Base-by-base conservation (phyloP, 305 asterid genomes). In the Ilex paraguariensis region DNA sequence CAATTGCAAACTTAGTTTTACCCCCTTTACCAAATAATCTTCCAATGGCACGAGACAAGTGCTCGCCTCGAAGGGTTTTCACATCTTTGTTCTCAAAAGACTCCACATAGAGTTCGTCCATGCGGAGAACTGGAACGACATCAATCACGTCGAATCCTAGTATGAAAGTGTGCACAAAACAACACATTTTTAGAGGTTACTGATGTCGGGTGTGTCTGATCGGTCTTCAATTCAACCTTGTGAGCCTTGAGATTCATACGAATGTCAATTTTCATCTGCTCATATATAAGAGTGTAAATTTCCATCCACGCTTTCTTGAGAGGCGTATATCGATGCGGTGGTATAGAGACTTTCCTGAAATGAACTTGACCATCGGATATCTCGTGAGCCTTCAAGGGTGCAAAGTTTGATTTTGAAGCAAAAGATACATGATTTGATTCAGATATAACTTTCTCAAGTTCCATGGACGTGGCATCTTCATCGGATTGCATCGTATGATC, bases 11-110 rank as follows among this genome's bases (percentile, higher is more conserved):
- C 75, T 88, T 91, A 0, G 95, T 88, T 65, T 75, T 81, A 28
- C 97, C 97, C 5, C 93, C 96, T 65, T 91, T 91, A 4, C 97
- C 97, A 0, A 93, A 86, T 60, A 91, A 64, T 62, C 97, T 74
- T 36, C 97, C 96, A 7, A 91, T 87, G 7, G 96, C 97, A 39
- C 96, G 67, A 0, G 93, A 91, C 67, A 91, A 61, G 66, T 91
- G 96, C 68, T 91, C 97, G 48, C 97, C 97, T 63, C 77, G 78
- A 59, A 91, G 56, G 0, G 95, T 91, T 79, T 90, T 87, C 62
- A 90, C 95, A 59, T 90, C 97, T 81, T 87, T 90, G 28, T 85
- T 87, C 77, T 90, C 97, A 3, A 90, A 90, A 0, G 95, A 84
- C 54, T 90, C 95, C 0, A 85, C 87, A 56, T 81, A 90, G 31